Conservation (phyloP, 441 rosid genomes). For the Pelargonium myrrhifolium region DNA sequence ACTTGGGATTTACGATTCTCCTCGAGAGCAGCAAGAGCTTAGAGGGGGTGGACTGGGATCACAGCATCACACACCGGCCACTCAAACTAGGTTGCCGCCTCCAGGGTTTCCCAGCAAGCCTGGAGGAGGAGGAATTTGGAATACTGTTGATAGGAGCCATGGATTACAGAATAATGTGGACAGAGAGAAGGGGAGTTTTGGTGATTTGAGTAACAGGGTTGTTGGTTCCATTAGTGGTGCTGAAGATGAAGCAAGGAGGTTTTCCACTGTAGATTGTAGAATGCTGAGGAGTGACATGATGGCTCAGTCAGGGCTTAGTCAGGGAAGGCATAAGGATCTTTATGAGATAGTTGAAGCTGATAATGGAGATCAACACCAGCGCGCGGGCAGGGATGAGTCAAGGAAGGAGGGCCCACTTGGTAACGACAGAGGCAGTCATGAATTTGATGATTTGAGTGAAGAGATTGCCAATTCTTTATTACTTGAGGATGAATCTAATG, state of each 20-base stretch:
- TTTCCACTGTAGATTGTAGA: slow-evolving; percentile 27
- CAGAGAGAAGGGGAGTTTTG: slow-evolving; percentile 23
- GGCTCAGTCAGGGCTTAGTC: slow-evolving; percentile 10
- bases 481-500: slow-evolving; percentile 39
- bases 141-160: slow-evolving; percentile 25
- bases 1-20: slow-evolving; percentile 28
- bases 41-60: slow-evolving; percentile 33
- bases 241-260: slow-evolving; percentile 6
- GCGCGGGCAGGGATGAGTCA: slow-evolving; percentile 19
- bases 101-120: slow-evolving; percentile 53
- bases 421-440: slow-evolving; percentile 20
- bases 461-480: slow-evolving; percentile 34
- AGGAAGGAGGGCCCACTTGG: slow-evolving; percentile 5
- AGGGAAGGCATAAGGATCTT: background rate
- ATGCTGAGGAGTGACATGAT: slow-evolving; percentile 16
- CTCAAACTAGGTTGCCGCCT: slow-evolving; percentile 30
- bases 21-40: slow-evolving; percentile 17
- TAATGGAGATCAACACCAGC: background rate
- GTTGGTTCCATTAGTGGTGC: slow-evolving; percentile 15
- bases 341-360: slow-evolving; percentile 25
- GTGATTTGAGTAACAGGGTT: slow-evolving; percentile 22
- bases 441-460: slow-evolving; percentile 38
- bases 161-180: slow-evolving; percentile 27
- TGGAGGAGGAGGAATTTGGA: slow-evolving; percentile 34
- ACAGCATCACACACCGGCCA: slow-evolving; percentile 30